These are phyloP conservation scores for Mrakia gelida DNA, from an alignment of 768 basidiomycete species.

Conservation along the genomic window DNA sequence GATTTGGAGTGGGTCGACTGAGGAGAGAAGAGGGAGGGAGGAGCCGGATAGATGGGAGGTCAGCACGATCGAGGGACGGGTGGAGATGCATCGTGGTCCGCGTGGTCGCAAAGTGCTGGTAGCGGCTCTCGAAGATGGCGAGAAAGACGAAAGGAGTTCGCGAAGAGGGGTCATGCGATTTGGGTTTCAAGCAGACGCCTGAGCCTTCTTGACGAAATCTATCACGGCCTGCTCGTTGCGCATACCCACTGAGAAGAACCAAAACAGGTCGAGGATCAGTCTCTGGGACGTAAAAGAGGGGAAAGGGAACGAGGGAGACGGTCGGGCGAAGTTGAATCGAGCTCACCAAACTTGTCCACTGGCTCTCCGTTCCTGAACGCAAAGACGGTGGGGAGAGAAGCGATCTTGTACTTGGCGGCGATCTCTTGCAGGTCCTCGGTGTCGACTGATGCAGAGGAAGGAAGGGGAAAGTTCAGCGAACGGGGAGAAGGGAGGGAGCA, in stretches of 20 bases:
- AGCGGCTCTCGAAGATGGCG: too few relatives aligned
- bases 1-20: not conserved
- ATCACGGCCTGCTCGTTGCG: slow-evolving; percentile 1
- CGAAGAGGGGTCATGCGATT: not conserved
- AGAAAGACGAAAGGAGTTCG: not conserved
- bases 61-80: too few relatives aligned
- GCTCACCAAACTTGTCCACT: slow-evolving; percentile 42
- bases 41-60: too few relatives aligned
- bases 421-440: slow-evolving; percentile 39
- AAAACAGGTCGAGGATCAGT: not conserved
- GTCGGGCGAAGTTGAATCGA: not conserved
- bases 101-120: too few relatives aligned
- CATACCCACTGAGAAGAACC: not conserved
- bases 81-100: too few relatives aligned
- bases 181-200: not conserved
- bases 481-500: not conserved
- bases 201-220: slow-evolving; percentile 11
- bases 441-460: slow-evolving; percentile 35
- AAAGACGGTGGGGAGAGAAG: slow-evolving; percentile 41
- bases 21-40: too few relatives aligned
- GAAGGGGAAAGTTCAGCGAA: slow-evolving; percentile 14
- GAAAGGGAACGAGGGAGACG: not conserved
- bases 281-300: not conserved
- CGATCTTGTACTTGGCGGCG: slow-evolving; percentile 40
- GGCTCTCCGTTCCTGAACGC: slow-evolving; percentile 42